Evolutionary conservation across 1,284 basidiomycete genomes (phyloP).

Genomic region (Cutaneotrichosporon cavernicola): DNA sequence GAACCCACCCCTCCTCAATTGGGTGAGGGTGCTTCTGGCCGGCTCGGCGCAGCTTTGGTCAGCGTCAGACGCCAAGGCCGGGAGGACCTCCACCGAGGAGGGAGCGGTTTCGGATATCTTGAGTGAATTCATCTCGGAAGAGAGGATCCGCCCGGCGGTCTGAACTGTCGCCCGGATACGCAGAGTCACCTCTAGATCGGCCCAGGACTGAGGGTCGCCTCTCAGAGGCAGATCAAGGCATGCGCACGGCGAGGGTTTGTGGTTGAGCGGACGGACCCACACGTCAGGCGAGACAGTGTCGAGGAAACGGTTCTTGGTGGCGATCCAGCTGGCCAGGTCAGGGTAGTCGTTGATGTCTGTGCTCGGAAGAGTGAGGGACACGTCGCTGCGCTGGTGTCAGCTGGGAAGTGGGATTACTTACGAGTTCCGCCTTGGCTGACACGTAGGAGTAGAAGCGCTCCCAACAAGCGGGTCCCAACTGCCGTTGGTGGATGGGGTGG

Average conservation of each 20-base stretch:
- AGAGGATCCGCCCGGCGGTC: background rate
- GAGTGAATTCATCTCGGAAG: no score
- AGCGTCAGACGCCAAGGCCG: no score
- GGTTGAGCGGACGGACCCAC: background rate
- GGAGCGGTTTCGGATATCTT: no score
- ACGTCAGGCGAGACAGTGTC: background rate
- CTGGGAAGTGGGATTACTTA: background rate
- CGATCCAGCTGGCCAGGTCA: background rate
- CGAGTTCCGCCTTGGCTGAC: background rate
- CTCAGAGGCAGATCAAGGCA: background rate
- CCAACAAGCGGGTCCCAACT: background rate
- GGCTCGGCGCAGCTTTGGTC: no score
- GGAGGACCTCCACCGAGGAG: no score
- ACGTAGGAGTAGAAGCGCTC: background rate
- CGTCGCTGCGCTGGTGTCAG: background rate
- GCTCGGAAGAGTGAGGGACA: background rate
- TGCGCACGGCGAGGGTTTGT: background rate
- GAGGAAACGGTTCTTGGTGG: background rate
- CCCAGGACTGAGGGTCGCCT: background rate
- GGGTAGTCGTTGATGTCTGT: background rate
- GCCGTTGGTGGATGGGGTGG: background rate
- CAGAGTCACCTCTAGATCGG: background rate
- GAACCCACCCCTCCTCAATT: no score
- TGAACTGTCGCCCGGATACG: background rate
- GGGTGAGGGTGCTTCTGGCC: no score